phyloP scores from a whole-genome alignment of 441 rosid genomes.

The Bruguiera hainesii region DNA sequence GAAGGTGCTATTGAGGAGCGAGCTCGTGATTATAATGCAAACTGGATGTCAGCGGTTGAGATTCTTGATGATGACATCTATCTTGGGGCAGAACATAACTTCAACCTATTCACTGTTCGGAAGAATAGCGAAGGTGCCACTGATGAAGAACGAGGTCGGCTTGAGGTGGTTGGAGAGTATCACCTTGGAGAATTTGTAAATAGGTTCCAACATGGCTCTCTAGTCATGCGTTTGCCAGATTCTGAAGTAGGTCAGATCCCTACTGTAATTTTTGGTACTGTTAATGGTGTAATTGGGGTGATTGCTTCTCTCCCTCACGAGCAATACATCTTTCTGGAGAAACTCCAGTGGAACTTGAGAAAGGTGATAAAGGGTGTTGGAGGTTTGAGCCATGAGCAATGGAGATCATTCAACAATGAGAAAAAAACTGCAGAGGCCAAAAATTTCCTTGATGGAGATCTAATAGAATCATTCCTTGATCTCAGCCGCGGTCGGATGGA shows the following conservation, averaged over 20 bases:
- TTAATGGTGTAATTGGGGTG: slow-evolving; percentile 92
- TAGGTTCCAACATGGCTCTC: slow-evolving; percentile 89
- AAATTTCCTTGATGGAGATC: slow-evolving; percentile 83
- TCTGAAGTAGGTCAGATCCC: slow-evolving; percentile 88
- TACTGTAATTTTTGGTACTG: slow-evolving; percentile 77
- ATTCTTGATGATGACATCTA: slow-evolving; percentile 93
- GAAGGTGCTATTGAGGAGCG: slow-evolving; percentile 99
- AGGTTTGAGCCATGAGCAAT: slow-evolving; percentile 87
- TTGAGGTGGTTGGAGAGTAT: slow-evolving; percentile 96
- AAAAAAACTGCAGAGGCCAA: slow-evolving; percentile 76
- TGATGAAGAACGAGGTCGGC: slow-evolving; percentile 94
- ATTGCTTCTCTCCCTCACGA: slow-evolving; percentile 88
- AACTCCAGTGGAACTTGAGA: slow-evolving; percentile 73
- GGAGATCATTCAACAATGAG: slow-evolving; percentile 94
- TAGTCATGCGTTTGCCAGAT: slow-evolving; percentile 95
- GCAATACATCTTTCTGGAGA: slow-evolving; percentile 70
- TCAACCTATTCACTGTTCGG: slow-evolving; percentile 78
- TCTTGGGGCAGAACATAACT: slow-evolving; percentile 93
- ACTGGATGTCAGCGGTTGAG: slow-evolving; percentile 99
- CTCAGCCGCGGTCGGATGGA: slow-evolving; percentile 74
- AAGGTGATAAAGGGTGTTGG: slow-evolving; percentile 94
- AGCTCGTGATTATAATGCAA: slow-evolving; percentile 95
- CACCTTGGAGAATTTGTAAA: slow-evolving; percentile 95
- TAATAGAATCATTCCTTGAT: slow-evolving; percentile 86
- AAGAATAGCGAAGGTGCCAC: slow-evolving; percentile 99